Percentiles rank a stretch among this genome's conserved stretches.
Conservation (phyloP, 2,329 filamentous ascomycete species). For the Sclerotinia borealis region DNA sequence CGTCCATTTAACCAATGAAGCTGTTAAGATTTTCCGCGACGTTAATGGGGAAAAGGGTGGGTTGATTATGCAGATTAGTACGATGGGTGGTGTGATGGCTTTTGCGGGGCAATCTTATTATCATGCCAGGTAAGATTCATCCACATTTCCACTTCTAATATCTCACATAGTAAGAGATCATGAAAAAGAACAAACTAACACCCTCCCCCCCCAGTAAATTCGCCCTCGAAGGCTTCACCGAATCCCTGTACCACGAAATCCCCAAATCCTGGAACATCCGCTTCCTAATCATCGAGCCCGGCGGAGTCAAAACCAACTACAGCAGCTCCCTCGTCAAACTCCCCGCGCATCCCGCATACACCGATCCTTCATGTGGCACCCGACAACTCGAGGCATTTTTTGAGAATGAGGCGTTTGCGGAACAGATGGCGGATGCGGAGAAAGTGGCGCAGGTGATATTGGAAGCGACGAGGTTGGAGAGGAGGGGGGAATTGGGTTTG, state of each 20-base stretch:
- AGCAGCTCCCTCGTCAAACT: not conserved
- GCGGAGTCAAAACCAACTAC: conserved; percentile 37
- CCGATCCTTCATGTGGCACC: conserved; percentile 26
- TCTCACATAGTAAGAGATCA: no score
- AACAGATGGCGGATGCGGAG: conserved; percentile 14
- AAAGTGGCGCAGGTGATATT: conserved; percentile 16
- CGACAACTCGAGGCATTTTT: conserved; percentile 22
- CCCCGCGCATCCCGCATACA: conserved; percentile 19
- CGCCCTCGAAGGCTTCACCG: conserved; percentile 36
- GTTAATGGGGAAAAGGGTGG: conserved; percentile 25
- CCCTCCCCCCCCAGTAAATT: conserved; percentile 37
- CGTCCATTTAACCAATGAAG: conserved; percentile 3
- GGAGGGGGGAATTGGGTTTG: conserved; percentile 18
- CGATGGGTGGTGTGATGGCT: conserved; percentile 33
- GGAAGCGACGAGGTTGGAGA: not conserved
- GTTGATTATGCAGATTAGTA: conserved; percentile 37
- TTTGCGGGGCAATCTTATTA: conserved; percentile 34
- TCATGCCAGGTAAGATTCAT: conserved; percentile 29
- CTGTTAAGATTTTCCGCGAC: conserved; percentile 12
- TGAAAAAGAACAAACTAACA: no score
- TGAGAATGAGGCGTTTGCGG: not conserved
- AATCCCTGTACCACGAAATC: conserved; percentile 33
- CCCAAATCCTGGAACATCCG: conserved; percentile 35
- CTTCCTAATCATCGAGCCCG: conserved; percentile 36
- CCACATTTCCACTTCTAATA: no score